Evolutionary conservation across 805 yeast genomes (phyloP).

Genomic region (Millerozyma acaciae): DNA sequence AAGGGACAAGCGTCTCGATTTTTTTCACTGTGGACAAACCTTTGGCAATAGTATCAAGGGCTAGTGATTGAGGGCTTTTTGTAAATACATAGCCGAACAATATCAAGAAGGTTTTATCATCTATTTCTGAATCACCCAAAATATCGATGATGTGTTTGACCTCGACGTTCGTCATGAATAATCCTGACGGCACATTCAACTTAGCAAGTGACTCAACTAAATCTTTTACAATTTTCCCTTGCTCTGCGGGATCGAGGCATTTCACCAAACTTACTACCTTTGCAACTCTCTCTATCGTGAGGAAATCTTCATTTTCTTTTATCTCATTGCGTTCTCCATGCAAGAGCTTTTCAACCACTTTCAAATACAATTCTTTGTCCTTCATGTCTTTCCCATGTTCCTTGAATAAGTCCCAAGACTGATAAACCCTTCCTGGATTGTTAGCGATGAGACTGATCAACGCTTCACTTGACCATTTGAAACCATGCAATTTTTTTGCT

Average conservation of each 20-base stretch:
- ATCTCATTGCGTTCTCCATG: slow-evolving; percentile 34
- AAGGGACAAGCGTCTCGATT: too few relatives aligned
- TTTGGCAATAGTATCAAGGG: too few relatives aligned
- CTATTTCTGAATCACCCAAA: background rate
- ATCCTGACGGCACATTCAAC: slow-evolving; percentile 3
- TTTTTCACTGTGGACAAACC: too few relatives aligned
- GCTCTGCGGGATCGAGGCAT: too few relatives aligned
- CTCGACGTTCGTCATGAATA: background rate
- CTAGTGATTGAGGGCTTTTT: slow-evolving; percentile 10
- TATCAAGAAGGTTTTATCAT: slow-evolving; percentile 7
- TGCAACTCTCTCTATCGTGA: slow-evolving; percentile 12
- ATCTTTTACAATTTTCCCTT: background rate
- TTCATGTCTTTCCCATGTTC: slow-evolving; percentile 17
- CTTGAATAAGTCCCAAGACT: slow-evolving; percentile 46
- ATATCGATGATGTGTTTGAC: background rate
- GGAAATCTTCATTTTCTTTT: slow-evolving; percentile 22
- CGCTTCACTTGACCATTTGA: slow-evolving; percentile 14
- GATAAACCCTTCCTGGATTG: slow-evolving; percentile 52
- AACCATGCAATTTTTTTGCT: slow-evolving; percentile 6
- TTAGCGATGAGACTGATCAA: slow-evolving; percentile 26
- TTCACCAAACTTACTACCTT: slow-evolving; percentile 5
- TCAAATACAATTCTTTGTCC: slow-evolving; percentile 19
- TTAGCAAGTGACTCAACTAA: slow-evolving; percentile 8
- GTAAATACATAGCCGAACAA: slow-evolving; percentile 12
- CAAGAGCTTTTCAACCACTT: slow-evolving; percentile 33